phyloP scores from a whole-genome alignment of 1,284 basidiomycete species.

The Cryptococcus sp. region DNA sequence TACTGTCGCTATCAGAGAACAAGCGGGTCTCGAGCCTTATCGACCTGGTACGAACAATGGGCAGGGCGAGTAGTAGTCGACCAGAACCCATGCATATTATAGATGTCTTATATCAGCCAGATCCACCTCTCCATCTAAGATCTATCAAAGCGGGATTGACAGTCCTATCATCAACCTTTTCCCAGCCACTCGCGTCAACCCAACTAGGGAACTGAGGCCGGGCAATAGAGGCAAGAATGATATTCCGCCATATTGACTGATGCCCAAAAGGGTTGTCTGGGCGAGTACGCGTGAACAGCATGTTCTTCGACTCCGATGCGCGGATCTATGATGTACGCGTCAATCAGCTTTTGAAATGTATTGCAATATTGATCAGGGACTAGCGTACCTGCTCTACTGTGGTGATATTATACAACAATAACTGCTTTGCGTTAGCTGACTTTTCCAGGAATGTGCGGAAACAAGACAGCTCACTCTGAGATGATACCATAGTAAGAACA shows the following conservation, averaged over 20 bases:
- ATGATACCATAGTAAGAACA: constrained; percentile 77
- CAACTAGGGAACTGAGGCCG: constrained; percentile 51
- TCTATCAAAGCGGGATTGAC: constrained; percentile 48
- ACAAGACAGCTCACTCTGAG: constrained; percentile 63
- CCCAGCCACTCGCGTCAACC: constrained; percentile 46
- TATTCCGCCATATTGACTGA: constrained; percentile 37
- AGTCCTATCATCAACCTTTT: constrained; percentile 31
- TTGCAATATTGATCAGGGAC: neutral
- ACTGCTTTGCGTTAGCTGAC: constrained; percentile 53
- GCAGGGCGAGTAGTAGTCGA: constrained; percentile 1
- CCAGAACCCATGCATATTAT: neutral
- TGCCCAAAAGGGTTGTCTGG: constrained; percentile 51
- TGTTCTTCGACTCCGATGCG: constrained; percentile 39
- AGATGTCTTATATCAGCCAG: neutral
- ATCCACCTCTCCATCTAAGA: constrained; percentile 17
- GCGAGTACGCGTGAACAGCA: constrained; percentile 32
- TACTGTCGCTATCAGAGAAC: constrained; percentile 20
- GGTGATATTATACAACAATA: constrained; percentile 79
- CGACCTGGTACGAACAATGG: constrained; percentile 18
- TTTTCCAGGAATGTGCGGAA: neutral
- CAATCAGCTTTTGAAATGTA: no score
- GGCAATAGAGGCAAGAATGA: constrained; percentile 44
- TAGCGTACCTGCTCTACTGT: constrained; percentile 84
- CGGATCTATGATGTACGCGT: constrained; percentile 38
- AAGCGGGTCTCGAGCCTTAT: constrained; percentile 29